Evolutionary conservation across 106 monocot species (phyloP), one percentile per base, ranked within the genome.

Genomic region (Apostasia ramifera): DNA sequence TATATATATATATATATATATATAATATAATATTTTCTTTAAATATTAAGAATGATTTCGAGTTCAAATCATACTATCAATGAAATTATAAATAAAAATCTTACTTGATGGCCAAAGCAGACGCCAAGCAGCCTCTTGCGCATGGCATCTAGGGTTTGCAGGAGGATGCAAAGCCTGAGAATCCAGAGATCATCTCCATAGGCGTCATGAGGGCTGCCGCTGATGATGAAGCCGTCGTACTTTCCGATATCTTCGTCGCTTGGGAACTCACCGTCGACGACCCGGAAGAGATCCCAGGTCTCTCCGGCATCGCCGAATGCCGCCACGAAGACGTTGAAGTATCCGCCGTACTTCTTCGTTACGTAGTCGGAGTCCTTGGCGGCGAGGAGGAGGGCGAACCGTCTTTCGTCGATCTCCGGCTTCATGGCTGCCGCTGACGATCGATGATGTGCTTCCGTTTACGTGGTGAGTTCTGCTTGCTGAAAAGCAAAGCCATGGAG

Each of bases 91-190:
- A 57, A 3, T 11, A 57, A 57, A 57, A 11, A n/a, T 11, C 50
- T 44, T 76, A 91, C 94, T 71, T 95, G 95, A 74, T 95, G 95
- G 50, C 95, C 95, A 70, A 95, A 95, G 76, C 95, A 95, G 65
- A 95, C 63, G 3, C 95, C 95, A 45, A 95, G 80, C 2, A 95
- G 71, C 47, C 70, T 81, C 83, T 95, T 95, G 2, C 75, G 72
- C 86, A 86, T 84, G 39, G 78, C 77, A 67, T 80, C 59, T 40
- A 95, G 55, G 5, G 81, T 86, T 71, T 78, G 83, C 9, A 95
- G 55, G 5, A 91, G 76, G 47, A 71, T 67, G 61, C 94, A 88
- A 8, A 95, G 83, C 69, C 61, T 62, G 13, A 88, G 39, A 3
- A 95, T 78, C 94, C 94, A 95, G 0, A 65, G 41, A 8, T 95